Evolutionary conservation across 176 grass and related monocot species (phyloP).

Genomic region (Avena atlantica): DNA sequence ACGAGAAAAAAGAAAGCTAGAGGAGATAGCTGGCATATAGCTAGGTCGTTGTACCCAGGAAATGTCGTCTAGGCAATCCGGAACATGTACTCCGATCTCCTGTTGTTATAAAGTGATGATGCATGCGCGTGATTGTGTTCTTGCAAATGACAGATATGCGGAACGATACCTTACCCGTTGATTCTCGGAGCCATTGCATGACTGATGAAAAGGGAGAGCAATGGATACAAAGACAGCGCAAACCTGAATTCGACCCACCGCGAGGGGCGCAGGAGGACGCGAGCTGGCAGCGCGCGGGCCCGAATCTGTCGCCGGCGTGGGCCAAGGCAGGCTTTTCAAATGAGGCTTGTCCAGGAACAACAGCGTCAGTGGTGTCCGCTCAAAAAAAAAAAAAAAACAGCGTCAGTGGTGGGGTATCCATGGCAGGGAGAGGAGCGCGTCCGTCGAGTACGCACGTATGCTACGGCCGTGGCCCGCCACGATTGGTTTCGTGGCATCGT

Average conservation of each 20-base stretch:
- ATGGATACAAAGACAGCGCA: no score
- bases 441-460: background rate
- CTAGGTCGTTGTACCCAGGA: background rate
- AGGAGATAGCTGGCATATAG: background rate
- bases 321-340: slow-evolving; percentile 34
- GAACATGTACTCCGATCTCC: background rate
- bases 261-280: slow-evolving; percentile 40
- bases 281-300: slow-evolving; percentile 40
- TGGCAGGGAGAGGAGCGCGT: background rate
- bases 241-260: background rate
- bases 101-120: background rate
- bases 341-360: slow-evolving; percentile 39
- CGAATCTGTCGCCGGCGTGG: slow-evolving; percentile 22
- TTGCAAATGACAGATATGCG: no score
- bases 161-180: no score
- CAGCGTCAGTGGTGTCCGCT: no score
- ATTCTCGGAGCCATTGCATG: no score
- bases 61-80: background rate
- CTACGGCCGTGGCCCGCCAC: no score
- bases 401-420: no score
- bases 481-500: no score
- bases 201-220: no score
- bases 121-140: no score
- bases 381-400: no score
- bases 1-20: background rate